Evolutionary conservation across 371 early-diverging fungal genomes (phyloP), one percentile per base, ranked within the genome.

Genomic region (Choanephora cucurbitarum): DNA sequence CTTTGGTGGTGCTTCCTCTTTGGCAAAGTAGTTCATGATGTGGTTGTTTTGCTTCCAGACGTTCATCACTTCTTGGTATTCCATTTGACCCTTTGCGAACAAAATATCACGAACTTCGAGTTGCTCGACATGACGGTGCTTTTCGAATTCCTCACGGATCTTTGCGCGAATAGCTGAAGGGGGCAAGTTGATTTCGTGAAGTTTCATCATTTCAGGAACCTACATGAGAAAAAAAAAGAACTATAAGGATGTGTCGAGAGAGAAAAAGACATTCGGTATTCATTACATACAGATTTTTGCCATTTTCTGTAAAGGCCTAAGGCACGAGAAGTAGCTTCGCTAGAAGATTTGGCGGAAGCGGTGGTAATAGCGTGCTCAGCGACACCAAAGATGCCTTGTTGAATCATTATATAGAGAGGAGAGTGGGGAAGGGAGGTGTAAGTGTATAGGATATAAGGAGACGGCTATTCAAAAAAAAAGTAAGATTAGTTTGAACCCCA

Each of bases 31-130:
- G 60, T 90, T 85, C 84, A 93, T 86, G 49, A 96, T 83, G 52
- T 96, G 96, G 55, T 89, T 88, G 62, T 80, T 84, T 78, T 94
- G 93, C 80, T 96, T 98, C 98, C 98, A 98, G 46, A 88, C 81
- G 62, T 97, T 95, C 77, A 94, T 76, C 9, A 95, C 94, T 78
- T 98, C 98, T 69, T 94, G 91, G 56, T 83, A 88, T 66, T 97
- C 97, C 67, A 83, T 82, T 49, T 87, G 83, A 32, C 98, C 94
- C 79, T 91, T 97, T 69, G 90, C 84, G 50, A 92, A 69, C 58
- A 96, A 79, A 52, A 94, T 78, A 66, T 98, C 95, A 64, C 93
- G 86, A 15, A 87, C 81, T 41, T 79, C 75, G 39, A 91, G 73
- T 70, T 97, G 90, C 18, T 82, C 79, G 49, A 96, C 91, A 68